Evolutionary conservation across 208 protist genomes (phyloP).

Genomic region (Leptomonas seymouri): DNA sequence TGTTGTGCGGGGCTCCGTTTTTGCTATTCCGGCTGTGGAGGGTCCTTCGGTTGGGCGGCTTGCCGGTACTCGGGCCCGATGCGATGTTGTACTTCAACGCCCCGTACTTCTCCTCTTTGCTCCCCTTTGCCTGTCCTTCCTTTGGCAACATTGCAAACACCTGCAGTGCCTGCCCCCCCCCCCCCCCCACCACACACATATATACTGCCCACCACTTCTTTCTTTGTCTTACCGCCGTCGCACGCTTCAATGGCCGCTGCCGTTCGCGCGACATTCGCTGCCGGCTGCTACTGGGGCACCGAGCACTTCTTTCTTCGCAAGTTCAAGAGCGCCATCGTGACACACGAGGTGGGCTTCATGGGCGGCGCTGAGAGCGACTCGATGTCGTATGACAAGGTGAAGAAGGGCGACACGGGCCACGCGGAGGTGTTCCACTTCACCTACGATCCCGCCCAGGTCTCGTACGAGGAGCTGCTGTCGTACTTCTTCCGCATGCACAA

Average conservation of each 20-base stretch:
- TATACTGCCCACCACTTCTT: no score
- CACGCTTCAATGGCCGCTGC: constrained; percentile 23
- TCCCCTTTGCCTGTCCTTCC: no score
- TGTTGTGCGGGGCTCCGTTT: no score
- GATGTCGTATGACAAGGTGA: constrained; percentile 91
- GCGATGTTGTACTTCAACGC: no score
- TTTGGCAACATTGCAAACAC: no score
- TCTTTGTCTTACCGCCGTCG: constrained; percentile 6
- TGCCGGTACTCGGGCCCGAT: no score
- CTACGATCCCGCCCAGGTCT: constrained; percentile 83
- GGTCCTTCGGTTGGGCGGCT: no score
- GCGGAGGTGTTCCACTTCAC: constrained; percentile 94
- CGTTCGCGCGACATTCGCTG: constrained; percentile 82
- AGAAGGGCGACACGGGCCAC: constrained; percentile 92
- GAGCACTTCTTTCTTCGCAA: constrained; percentile 92
- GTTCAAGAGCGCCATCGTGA: constrained; percentile 78
- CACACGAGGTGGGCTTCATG: constrained; percentile 90
- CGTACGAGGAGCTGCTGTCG: constrained; percentile 85
- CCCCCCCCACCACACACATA: neutral
- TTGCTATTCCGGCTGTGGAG: no score
- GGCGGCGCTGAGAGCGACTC: constrained; percentile 51
- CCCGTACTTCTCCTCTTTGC: no score
- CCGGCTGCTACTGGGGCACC: constrained; percentile 94
- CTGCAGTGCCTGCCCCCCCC: no score
- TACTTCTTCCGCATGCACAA: constrained; percentile 97